Base-by-base conservation (phyloP, 2,329 filamentous ascomycete genomes). In the Calonectria hongkongensis region DNA sequence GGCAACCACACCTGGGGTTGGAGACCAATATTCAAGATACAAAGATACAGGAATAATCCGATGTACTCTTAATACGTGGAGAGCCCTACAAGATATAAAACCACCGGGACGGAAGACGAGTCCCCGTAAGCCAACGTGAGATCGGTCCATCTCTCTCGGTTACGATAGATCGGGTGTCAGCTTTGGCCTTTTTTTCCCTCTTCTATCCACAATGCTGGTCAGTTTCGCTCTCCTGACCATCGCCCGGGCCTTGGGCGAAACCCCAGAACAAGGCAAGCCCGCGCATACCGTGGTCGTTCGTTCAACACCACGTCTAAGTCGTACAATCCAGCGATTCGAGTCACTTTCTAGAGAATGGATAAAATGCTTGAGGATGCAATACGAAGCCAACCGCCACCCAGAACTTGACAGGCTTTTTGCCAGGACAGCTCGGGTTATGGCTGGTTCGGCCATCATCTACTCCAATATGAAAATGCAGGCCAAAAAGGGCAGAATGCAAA, bases 381-480 rank as follows among this genome's bases (percentile, higher is more conserved):
- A 63, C 50, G 33, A 30, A 18, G 48, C 60, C 8, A 33, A 30
- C n/a, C 47, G 67, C 12, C 54, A 71, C 8, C 71, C 68, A 7
- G 69, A 76, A 28, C 73, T 72, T 60, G 66, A 72, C 41, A 43
- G 64, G 15, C 68, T 74, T 18, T 75, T 68, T 54, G 41, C 39
- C 39, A 68, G 58, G 39, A 72, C 73, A 45, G 58, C 63, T 33
- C 66, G 54, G n/a, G 74, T 73, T 51, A 75, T 75, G 74, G 54
- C 64, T 15, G 51, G 56, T 39, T 68, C 72, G 12, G 51, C 69
- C 28, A 69, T 73, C 27, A 36, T 75, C 50, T 68, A 74, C 41
- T 72, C 72, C 30, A 71, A 75, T 43, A 72, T 75, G 56, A 74
- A 75, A 50, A 75, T 74, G 74, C 67, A 51, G 45, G 30, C 66